Evolutionary conservation across 2,329 filamentous ascomycete genomes (phyloP).

Genomic region (Xylariaceae sp.): DNA sequence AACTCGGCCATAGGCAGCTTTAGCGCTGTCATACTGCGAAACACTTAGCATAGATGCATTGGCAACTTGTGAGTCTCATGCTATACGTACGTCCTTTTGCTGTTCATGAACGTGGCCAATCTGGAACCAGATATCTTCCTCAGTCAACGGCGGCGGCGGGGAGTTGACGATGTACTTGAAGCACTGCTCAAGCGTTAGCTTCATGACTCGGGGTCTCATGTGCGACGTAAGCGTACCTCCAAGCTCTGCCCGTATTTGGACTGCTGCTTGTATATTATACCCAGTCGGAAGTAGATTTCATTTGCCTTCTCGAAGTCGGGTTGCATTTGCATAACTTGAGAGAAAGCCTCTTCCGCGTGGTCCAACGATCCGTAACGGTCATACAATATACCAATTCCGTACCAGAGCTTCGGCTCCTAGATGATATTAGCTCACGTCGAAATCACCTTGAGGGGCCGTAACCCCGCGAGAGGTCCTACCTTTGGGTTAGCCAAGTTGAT

Average conservation of each 20-base stretch:
- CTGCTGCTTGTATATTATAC: conserved; percentile 99
- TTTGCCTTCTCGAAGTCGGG: conserved; percentile 98
- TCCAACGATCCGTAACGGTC: conserved; percentile 94
- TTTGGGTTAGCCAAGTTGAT: conserved; percentile 92
- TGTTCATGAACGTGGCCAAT: conserved; percentile 98
- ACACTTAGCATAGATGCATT: conserved; percentile 27
- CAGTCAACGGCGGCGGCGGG: conserved; percentile 83
- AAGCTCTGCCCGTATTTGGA: conserved; percentile 88
- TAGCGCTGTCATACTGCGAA: conserved; percentile 82
- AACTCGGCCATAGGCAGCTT: conserved; percentile 86
- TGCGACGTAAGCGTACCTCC: conserved; percentile 56
- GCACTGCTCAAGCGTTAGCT: conserved; percentile 55
- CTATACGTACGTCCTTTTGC: conserved; percentile 81
- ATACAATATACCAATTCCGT: conserved; percentile 95
- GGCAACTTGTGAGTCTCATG: conserved; percentile 18
- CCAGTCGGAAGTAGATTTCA: conserved; percentile 95
- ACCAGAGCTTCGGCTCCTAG: conserved; percentile 95
- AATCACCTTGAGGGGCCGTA: neutral
- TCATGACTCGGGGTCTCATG: conserved; percentile 6
- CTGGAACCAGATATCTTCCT: conserved; percentile 99
- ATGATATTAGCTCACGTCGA: conserved; percentile 17
- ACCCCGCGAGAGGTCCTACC: conserved; percentile 43
- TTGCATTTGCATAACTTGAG: conserved; percentile 97
- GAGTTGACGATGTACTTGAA: conserved; percentile 97
- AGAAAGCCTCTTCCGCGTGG: conserved; percentile 96